Percentiles rank a stretch among this genome's conserved stretches.
Conservation (phyloP, 2,329 filamentous ascomycete species). For the Venturia aucupariae region DNA sequence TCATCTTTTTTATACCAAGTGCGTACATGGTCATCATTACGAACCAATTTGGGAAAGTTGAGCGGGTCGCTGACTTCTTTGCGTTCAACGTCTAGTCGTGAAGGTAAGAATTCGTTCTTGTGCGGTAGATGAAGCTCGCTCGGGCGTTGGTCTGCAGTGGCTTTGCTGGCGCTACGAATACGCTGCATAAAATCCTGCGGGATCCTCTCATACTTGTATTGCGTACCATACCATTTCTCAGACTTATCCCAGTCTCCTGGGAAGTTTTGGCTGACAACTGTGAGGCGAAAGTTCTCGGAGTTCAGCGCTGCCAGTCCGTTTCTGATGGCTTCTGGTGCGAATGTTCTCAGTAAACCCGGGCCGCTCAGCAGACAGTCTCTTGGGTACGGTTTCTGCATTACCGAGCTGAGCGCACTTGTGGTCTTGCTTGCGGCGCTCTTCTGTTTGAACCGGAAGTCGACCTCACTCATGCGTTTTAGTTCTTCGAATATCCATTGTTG, state of each 20-base stretch:
- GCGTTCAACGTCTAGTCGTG: conserved; percentile 80
- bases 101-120: conserved; percentile 92
- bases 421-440: conserved; percentile 86
- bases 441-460: conserved; percentile 91
- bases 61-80: conserved; percentile 67
- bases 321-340: conserved; percentile 68
- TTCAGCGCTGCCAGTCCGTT: conserved; percentile 63
- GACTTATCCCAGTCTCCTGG: conserved; percentile 78
- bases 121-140: conserved; percentile 75
- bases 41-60: conserved; percentile 68
- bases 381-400: conserved; percentile 80
- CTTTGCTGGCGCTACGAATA: conserved; percentile 54
- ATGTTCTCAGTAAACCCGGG: conserved; percentile 64
- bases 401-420: conserved; percentile 70
- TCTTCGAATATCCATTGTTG: conserved; percentile 93
- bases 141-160: conserved; percentile 50
- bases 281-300: conserved; percentile 83
- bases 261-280: conserved; percentile 71
- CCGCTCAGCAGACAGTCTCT: conserved; percentile 83
- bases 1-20: conserved; percentile 99
- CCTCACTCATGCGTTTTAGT: conserved; percentile 79
- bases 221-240: conserved; percentile 97
- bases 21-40: conserved; percentile 70
- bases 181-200: conserved; percentile 64
- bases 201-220: conserved; percentile 77